Conservation (phyloP, 257 asterid species). For the Leptodermis oblonga region DNA sequence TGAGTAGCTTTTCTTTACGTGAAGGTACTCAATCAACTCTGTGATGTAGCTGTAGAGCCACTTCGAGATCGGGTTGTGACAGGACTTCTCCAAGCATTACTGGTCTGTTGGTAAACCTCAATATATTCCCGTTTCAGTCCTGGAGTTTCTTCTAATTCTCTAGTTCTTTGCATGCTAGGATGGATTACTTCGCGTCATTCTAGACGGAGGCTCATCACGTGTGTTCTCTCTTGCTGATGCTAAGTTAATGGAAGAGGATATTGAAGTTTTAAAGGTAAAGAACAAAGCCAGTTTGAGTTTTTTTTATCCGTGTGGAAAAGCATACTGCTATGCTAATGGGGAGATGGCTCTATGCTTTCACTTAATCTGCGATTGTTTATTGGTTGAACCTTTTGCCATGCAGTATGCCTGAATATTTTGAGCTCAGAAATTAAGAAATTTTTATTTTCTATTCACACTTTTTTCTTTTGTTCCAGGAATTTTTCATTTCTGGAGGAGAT, state of each 20-base stretch:
- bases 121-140: not conserved
- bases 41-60: constrained; percentile 81
- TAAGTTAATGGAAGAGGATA: constrained; percentile 78
- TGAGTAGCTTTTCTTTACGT: constrained; percentile 18
- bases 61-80: constrained; percentile 95
- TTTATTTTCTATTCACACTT: not conserved
- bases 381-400: not conserved
- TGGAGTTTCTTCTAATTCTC: constrained; percentile 14
- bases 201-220: constrained; percentile 93
- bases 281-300: not conserved
- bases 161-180: constrained; percentile 45
- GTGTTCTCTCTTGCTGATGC: constrained; percentile 69
- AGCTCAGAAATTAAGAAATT: not conserved
- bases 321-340: not conserved
- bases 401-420: not conserved
- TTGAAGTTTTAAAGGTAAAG: constrained; percentile 81
- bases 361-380: not conserved
- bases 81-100: constrained; percentile 92
- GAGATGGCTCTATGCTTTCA: not conserved
- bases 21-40: constrained; percentile 87
- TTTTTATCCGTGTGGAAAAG: not conserved
- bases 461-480: constrained; percentile 43
- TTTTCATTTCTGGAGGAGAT: constrained; percentile 95
- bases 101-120: constrained; percentile 39
- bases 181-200: constrained; percentile 75